Conservation (phyloP, 78 protist genomes). For the Diacronema lutheri region DNA sequence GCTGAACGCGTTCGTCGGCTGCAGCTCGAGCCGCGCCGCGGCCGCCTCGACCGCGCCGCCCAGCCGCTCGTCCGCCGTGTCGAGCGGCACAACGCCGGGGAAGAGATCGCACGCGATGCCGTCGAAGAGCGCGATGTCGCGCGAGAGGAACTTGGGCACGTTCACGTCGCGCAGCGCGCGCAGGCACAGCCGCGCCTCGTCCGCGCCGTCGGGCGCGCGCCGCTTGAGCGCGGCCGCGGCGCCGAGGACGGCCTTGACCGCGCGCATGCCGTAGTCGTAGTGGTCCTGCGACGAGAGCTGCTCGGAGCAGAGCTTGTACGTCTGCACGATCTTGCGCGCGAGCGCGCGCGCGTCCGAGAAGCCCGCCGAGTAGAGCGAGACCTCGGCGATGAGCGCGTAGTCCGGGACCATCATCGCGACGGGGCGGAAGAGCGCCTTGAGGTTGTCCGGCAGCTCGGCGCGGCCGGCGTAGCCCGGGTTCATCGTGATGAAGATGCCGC, state of each 20-base stretch:
- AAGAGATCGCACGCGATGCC: constrained; percentile 70
- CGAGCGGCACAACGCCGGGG: constrained; percentile 47
- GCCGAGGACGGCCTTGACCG: constrained; percentile 53
- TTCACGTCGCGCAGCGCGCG: constrained; percentile 53
- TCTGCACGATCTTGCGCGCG: constrained; percentile 43
- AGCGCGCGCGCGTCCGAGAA: constrained; percentile 51
- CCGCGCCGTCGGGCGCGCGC: not conserved
- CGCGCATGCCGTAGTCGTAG: too few species aligned
- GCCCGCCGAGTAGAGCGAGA: constrained; percentile 80
- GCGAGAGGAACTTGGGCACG: constrained; percentile 59
- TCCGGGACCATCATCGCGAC: constrained; percentile 89
- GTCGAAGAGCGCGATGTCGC: constrained; percentile 55
- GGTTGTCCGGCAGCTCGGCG: too few species aligned
- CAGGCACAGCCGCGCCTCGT: constrained; percentile 35
- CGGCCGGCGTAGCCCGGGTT: too few species aligned
- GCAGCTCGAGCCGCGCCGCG: constrained; percentile 20
- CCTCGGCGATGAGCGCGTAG: constrained; percentile 91
- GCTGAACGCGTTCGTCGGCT: constrained; percentile 38
- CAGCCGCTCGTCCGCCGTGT: constrained; percentile 1
- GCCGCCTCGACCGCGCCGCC: not conserved
- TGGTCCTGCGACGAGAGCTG: too few species aligned
- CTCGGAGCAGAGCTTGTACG: constrained; percentile 43
- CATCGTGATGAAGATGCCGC: constrained; percentile 81
- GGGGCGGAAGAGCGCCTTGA: too few species aligned
- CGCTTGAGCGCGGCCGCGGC: constrained; percentile 68